Evolutionary conservation across 768 basidiomycete species (phyloP).

Genomic region (Arthromyces matolae): DNA sequence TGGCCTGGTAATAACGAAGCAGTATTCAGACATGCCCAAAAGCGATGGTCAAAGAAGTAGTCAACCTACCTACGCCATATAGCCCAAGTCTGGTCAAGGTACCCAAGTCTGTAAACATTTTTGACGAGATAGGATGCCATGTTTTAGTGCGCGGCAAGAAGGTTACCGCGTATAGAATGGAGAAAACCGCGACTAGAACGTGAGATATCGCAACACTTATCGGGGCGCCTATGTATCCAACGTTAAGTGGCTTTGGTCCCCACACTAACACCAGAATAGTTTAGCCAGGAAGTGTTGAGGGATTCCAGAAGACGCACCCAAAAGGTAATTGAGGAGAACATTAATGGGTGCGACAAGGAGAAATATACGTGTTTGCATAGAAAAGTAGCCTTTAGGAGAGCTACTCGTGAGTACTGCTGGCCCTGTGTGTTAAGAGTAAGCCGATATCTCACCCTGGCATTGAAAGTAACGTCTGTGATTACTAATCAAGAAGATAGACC

Average conservation of each 20-base stretch:
- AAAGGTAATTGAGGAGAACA: slow-evolving; percentile 71
- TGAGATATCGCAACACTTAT: slow-evolving; percentile 83
- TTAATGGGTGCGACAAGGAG: slow-evolving; percentile 78
- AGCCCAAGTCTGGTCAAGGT: slow-evolving; percentile 73
- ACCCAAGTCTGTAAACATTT: slow-evolving; percentile 63
- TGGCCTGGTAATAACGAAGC: slow-evolving; percentile 52
- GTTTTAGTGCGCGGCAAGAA: slow-evolving; percentile 64
- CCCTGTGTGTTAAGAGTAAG: not conserved
- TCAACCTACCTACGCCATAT: slow-evolving; percentile 70
- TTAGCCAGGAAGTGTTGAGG: not conserved
- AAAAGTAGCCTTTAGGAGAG: too few species aligned
- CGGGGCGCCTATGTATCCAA: slow-evolving; percentile 92
- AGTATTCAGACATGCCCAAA: not conserved
- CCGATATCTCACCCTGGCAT: slow-evolving; percentile 56
- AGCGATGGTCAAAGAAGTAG: not conserved
- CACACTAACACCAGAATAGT: slow-evolving; percentile 44
- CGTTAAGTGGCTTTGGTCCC: slow-evolving; percentile 70
- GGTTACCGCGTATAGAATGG: slow-evolving; percentile 60
- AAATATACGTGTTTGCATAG: slow-evolving; percentile 9
- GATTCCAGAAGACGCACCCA: slow-evolving; percentile 44
- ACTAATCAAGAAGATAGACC: not conserved
- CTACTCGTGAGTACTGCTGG: too few species aligned
- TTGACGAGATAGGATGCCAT: slow-evolving; percentile 70
- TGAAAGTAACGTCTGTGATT: slow-evolving; percentile 62
- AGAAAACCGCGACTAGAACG: slow-evolving; percentile 68